phyloP scores from a whole-genome alignment of 805 yeast genomes.

The Lachancea cidri region DNA sequence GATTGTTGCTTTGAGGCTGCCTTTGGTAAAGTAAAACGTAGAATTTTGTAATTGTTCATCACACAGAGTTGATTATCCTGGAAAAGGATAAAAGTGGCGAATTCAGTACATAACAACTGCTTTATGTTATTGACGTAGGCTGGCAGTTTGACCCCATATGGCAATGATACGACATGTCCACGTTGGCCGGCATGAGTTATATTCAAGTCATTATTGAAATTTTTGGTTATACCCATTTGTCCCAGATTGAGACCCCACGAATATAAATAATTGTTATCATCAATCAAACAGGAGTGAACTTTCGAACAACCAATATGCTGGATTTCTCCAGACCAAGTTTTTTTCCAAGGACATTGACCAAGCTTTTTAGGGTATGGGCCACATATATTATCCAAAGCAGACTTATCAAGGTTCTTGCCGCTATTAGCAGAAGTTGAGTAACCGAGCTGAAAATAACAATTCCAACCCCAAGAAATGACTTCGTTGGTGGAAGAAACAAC shows the following conservation, averaged over 20 bases:
- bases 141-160: slow-evolving; percentile 18
- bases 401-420: slow-evolving; percentile 25
- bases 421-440: slow-evolving; percentile 29
- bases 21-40: slow-evolving; percentile 41
- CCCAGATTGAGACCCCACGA: slow-evolving; percentile 82
- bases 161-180: slow-evolving; percentile 29
- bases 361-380: slow-evolving; percentile 26
- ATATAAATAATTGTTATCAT: slow-evolving; percentile 42
- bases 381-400: slow-evolving; percentile 20
- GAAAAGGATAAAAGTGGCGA: slow-evolving; percentile 61
- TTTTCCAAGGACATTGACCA: slow-evolving; percentile 15
- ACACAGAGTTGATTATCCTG: slow-evolving; percentile 57
- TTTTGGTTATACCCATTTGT: slow-evolving; percentile 55
- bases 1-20: slow-evolving; percentile 21
- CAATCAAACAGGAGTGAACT: slow-evolving; percentile 59
- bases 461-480: slow-evolving; percentile 79
- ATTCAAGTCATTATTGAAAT: slow-evolving; percentile 40
- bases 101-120: slow-evolving; percentile 59
- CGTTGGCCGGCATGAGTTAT: slow-evolving; percentile 40
- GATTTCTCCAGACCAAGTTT: slow-evolving; percentile 19
- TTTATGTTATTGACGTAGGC: slow-evolving; percentile 35
- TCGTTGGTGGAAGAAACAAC: slow-evolving; percentile 48
- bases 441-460: slow-evolving; percentile 64
- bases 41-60: slow-evolving; percentile 51
- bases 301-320: slow-evolving; percentile 57